Evolutionary conservation across 2,329 filamentous ascomycete species (phyloP), one percentile per base, ranked within the genome.

Genomic region (Fusarium verrucosum): DNA sequence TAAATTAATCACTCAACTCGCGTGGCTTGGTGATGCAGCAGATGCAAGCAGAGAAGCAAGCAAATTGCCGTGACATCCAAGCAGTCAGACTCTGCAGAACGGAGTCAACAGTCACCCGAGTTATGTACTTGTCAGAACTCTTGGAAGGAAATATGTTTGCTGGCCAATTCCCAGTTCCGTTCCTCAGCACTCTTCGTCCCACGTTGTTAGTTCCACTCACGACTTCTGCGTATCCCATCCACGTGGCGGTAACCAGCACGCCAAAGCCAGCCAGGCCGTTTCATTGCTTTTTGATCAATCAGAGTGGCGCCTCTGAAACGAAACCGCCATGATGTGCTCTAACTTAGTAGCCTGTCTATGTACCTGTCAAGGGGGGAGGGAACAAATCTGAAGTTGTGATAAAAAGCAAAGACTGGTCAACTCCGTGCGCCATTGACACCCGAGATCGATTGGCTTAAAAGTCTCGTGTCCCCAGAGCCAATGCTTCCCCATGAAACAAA

Each of bases 401-500:
- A 47, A 63, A 69, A 66, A 70, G 65, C 51, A 66, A 68, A 70
- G 46, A 57, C 35, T 53, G 41, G 46, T 32, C 59, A 55, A 44
- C 40, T 43, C 53, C 47, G 52, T 56, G 57, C 56, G 36, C 51
- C 45, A 53, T 71, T 56, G 68, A 70, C 71, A 72, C 68, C 61
- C 49, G 22, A 54, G 52, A 68, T 66, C 64, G 46, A 70, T 72
- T 72, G 70, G 69, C 46, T 40, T 28, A 38, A 22, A n/a, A 20
- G n/a, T n/a, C n/a, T 26, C 33, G 41, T 44, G 56, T 46, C 64
- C 53, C 69, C 56, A 69, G 58, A 63, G 45, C 41, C 61, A 43
- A 45, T 68, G 44, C 40, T 50, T 59, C 68, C 55, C 52, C 57
- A 55, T 72, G 70, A 72, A 72, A 72, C 70, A 56, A 64, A 57